Percentiles rank a stretch among this genome's conserved stretches.
These are phyloP conservation scores for Claviceps sp. DNA, from an alignment of 2,329 filamentous ascomycete species.

Conservation along the genomic window DNA sequence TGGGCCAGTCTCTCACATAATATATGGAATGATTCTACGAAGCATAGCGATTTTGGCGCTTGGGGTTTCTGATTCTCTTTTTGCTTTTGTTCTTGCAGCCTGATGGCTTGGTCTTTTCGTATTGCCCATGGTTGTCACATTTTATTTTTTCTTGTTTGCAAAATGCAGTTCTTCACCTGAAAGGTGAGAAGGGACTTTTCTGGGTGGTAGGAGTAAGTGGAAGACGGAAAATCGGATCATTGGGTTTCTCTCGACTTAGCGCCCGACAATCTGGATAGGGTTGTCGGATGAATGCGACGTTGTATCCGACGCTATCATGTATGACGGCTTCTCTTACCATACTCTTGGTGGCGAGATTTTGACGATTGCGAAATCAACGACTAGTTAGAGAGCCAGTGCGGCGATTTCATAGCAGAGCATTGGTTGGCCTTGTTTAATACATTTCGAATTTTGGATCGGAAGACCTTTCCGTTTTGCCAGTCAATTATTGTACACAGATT, in stretches of 20 bases:
- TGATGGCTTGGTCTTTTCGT: background rate
- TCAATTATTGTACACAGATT: too few species aligned
- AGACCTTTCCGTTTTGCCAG: background rate
- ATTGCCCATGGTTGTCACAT: background rate
- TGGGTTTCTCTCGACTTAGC: background rate
- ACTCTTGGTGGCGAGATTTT: background rate
- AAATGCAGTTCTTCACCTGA: too few species aligned
- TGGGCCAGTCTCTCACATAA: slow-evolving; percentile 10
- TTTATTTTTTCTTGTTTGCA: background rate
- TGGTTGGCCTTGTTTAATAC: background rate
- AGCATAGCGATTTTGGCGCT: slow-evolving; percentile 30
- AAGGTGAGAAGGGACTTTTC: background rate
- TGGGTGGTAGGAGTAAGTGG: background rate
- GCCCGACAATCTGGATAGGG: background rate
- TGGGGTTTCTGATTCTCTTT: slow-evolving; percentile 2
- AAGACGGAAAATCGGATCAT: background rate
- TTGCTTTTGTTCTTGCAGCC: background rate
- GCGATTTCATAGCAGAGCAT: background rate
- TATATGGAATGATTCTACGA: slow-evolving; percentile 14
- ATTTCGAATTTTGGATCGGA: background rate
- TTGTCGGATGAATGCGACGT: too few species aligned
- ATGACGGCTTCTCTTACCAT: background rate
- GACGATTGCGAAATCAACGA: background rate
- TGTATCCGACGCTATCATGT: background rate
- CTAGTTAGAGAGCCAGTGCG: background rate